These are phyloP conservation scores for Echinochloa phyllopogon DNA, from an alignment of 176 grass and related monocot species.

Conservation along the genomic window DNA sequence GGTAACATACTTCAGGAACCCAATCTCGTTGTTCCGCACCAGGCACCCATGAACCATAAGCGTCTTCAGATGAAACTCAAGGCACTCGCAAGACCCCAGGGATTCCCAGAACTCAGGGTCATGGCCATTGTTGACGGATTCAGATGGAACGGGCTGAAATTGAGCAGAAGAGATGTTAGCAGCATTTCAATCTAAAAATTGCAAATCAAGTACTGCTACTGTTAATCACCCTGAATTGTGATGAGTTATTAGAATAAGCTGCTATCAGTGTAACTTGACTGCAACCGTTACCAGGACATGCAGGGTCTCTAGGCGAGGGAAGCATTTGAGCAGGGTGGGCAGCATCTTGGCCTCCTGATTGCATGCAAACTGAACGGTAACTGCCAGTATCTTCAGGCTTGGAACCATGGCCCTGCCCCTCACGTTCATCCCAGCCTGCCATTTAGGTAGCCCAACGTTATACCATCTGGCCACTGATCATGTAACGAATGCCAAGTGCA, in stretches of 20 bases:
- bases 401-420: neutral
- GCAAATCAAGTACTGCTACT: neutral
- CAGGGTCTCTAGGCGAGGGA: constrained; percentile 35
- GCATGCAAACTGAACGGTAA: constrained; percentile 28
- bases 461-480: neutral
- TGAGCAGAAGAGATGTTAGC: neutral
- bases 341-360: constrained; percentile 33
- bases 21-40: neutral
- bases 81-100: constrained; percentile 17
- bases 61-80: constrained; percentile 40
- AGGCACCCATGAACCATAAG: neutral
- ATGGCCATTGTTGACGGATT: neutral
- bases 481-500: neutral
- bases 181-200: neutral
- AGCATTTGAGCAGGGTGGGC: constrained; percentile 40
- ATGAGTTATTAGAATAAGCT: neutral
- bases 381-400: constrained; percentile 36
- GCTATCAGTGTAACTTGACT: neutral
- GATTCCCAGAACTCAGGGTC: constrained; percentile 23
- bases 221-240: neutral
- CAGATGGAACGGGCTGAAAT: neutral
- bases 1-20: neutral
- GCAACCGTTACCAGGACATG: constrained; percentile 30
- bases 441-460: neutral
- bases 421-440: constrained; percentile 31